Conservation (phyloP, 2,329 filamentous ascomycete species). For the Colletotrichum aenigma region DNA sequence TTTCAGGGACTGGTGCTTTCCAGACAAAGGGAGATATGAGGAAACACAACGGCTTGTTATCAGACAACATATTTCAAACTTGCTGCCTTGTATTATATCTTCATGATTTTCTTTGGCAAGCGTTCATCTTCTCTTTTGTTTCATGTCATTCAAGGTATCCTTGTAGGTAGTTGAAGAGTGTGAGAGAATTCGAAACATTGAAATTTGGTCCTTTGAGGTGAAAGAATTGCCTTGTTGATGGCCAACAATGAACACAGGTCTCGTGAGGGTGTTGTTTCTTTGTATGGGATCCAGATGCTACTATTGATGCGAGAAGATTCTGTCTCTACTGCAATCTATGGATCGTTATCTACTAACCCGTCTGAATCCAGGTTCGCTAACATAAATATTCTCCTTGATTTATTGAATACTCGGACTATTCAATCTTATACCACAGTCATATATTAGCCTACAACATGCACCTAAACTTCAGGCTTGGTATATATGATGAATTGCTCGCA, state of each 20-base stretch:
- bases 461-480: fast-evolving
- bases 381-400: neutral
- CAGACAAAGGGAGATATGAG: neutral
- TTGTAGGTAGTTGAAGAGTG: neutral
- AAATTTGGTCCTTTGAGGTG: neutral
- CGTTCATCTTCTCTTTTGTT: neutral
- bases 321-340: neutral
- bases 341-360: too few species aligned
- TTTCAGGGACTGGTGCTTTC: neutral
- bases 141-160: neutral
- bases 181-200: neutral
- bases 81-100: neutral
- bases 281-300: neutral
- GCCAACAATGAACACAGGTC: neutral
- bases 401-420: neutral
- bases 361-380: too few species aligned
- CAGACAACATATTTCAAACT: neutral
- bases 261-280: neutral
- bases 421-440: neutral
- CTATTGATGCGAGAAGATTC: neutral
- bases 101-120: neutral
- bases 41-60: neutral
- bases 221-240: neutral
- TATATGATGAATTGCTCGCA: neutral
- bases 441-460: neutral